phyloP scores from a whole-genome alignment of 108 stramenopile genomes.

The Epipyxis sp. region DNA sequence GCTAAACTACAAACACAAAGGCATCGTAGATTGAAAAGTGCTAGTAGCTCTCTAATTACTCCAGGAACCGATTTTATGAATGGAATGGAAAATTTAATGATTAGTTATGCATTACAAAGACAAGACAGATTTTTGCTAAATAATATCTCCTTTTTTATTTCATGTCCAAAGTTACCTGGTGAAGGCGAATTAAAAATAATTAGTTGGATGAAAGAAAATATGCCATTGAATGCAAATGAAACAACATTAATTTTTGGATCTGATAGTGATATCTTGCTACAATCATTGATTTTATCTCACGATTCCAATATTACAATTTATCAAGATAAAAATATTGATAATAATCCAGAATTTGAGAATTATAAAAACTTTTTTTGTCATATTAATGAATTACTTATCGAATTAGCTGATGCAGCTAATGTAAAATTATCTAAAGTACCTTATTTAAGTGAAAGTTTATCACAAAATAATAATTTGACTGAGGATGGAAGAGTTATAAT shows the following conservation, averaged over 20 bases:
- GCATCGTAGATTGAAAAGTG: neutral
- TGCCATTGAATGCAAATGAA: neutral
- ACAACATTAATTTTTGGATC: neutral
- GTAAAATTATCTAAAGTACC: neutral
- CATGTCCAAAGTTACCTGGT: neutral
- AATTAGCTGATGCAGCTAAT: neutral
- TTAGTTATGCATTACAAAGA: neutral
- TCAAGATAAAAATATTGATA: neutral
- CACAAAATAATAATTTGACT: neutral
- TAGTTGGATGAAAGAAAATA: neutral
- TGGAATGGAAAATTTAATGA: neutral
- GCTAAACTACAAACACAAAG: slow-evolving; percentile 2
- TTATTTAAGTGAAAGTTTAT: neutral
- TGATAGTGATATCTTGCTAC: neutral
- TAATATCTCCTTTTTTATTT: neutral
- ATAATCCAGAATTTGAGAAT: neutral
- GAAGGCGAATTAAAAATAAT: slow-evolving; percentile 16
- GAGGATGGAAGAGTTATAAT: neutral
- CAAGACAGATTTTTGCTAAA: neutral
- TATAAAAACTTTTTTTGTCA: neutral
- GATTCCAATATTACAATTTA: neutral
- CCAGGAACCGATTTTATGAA: slow-evolving; percentile 11
- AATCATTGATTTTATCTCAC: neutral
- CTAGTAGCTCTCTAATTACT: neutral
- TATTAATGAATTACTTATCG: neutral